phyloP scores from a whole-genome alignment of 441 rosid species.

The Adansonia madagascariensis region DNA sequence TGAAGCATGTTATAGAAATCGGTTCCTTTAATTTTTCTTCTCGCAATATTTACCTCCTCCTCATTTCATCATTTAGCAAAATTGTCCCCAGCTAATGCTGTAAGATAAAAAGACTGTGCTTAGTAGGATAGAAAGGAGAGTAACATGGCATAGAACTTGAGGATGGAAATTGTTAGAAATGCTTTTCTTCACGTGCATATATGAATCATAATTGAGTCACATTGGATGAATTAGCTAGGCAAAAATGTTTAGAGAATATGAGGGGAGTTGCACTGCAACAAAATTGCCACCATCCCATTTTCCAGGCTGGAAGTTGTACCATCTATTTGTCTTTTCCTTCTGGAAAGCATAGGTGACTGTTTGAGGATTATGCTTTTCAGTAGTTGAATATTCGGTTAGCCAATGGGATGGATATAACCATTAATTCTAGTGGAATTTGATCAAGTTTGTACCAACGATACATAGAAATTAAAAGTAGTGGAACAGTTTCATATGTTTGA shows the following conservation, averaged over 20 bases:
- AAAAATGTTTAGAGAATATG: background rate
- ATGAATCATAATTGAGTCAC: background rate
- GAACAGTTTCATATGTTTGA: background rate
- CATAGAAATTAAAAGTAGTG: background rate
- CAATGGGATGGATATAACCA: background rate
- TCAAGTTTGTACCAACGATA: background rate
- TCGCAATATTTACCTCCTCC: background rate
- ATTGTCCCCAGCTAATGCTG: background rate
- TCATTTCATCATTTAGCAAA: background rate
- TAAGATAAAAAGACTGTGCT: background rate
- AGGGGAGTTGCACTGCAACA: background rate
- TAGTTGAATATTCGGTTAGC: background rate
- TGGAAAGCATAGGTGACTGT: background rate
- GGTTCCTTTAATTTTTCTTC: background rate
- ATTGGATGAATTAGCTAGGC: background rate
- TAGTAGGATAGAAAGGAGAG: constrained; percentile 8
- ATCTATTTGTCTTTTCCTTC: background rate
- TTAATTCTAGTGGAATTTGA: background rate
- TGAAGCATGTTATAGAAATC: constrained; percentile 9
- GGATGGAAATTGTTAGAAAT: constrained; percentile 2
- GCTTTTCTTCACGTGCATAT: background rate
- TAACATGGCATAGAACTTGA: background rate
- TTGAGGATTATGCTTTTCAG: background rate
- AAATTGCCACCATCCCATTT: background rate
- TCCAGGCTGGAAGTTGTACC: background rate